Evolutionary conservation across 768 basidiomycete species (phyloP).

Genomic region (Hygrocybe punicea): DNA sequence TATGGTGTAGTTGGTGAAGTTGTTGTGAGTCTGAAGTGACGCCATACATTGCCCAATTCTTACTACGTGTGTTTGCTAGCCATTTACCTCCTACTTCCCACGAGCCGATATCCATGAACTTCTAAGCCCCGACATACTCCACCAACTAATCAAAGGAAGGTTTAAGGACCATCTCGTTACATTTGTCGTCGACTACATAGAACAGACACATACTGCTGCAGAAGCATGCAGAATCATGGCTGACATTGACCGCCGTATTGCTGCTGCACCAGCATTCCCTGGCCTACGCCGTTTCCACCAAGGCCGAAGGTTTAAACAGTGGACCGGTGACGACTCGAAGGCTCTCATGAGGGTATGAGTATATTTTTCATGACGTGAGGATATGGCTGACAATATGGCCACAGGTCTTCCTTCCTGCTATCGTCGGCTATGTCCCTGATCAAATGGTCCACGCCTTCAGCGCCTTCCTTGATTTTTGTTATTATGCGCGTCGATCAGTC

Average conservation of each 20-base stretch:
- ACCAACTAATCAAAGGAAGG: constrained; percentile 40
- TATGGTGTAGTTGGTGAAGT: no score
- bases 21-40: no score
- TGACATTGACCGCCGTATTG: constrained; percentile 32
- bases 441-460: constrained; percentile 15
- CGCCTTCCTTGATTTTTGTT: constrained; percentile 24
- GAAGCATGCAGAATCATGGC: constrained; percentile 25
- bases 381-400: not conserved
- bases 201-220: constrained; percentile 11
- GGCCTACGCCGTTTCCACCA: constrained; percentile 10
- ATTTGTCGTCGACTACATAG: constrained; percentile 35
- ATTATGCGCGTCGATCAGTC: constrained; percentile 15
- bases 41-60: not conserved
- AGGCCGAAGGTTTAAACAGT: constrained; percentile 9
- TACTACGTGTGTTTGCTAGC: constrained; percentile 18
- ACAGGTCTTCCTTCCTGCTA: constrained; percentile 22
- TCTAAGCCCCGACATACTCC: constrained; percentile 34
- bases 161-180: constrained; percentile 43
- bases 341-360: constrained; percentile 10
- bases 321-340: constrained; percentile 15
- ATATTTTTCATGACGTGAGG: not conserved
- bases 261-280: constrained; percentile 8
- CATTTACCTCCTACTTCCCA: constrained; percentile 35
- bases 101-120: constrained; percentile 36
- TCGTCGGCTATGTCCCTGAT: constrained; percentile 16